A percentile compares a stretch with the other conserved stretches of the same genome.
phyloP scores from a whole-genome alignment of 129 eudicot species.

The Tagetes patula region DNA sequence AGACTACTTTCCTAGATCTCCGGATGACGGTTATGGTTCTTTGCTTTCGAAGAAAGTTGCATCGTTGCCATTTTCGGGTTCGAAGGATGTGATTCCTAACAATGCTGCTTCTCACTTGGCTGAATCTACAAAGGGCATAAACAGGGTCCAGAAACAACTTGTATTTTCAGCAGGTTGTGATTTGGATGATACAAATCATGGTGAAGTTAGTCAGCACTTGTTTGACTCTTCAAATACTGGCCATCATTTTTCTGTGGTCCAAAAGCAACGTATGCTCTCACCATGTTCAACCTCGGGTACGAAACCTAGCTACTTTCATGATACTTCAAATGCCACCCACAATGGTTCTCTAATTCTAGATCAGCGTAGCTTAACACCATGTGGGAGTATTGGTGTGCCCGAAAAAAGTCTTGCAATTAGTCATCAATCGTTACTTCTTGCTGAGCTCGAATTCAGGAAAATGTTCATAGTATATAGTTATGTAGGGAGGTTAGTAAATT shows the following conservation, averaged over 20 bases:
- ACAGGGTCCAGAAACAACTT: slow-evolving; percentile 23
- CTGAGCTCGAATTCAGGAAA: slow-evolving; percentile 61
- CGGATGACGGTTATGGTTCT: neutral
- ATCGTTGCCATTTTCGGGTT: slow-evolving; percentile 1
- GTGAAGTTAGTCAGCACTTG: slow-evolving; percentile 7
- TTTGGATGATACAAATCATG: slow-evolving; percentile 13
- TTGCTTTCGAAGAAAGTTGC: neutral
- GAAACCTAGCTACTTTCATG: neutral
- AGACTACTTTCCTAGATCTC: slow-evolving; percentile 26
- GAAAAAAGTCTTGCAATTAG: slow-evolving; percentile 9
- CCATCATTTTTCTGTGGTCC: slow-evolving; percentile 15
- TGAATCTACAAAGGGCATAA: slow-evolving; percentile 18
- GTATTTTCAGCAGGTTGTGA: slow-evolving; percentile 10
- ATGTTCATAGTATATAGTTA: slow-evolving; percentile 58
- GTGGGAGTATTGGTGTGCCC: slow-evolving; percentile 11
- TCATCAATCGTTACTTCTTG: slow-evolving; percentile 40
- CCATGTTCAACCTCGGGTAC: slow-evolving; percentile 19
- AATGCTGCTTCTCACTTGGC: neutral
- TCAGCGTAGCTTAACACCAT: slow-evolving; percentile 17
- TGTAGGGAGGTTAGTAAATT: slow-evolving; percentile 55
- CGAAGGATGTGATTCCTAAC: slow-evolving; percentile 3
- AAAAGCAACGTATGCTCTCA: slow-evolving; percentile 13
- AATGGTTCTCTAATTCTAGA: slow-evolving; percentile 8
- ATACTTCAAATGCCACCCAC: slow-evolving; percentile 1
- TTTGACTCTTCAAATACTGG: slow-evolving; percentile 20